Percentiles rank a stretch among this genome's conserved stretches.
phyloP scores from a whole-genome alignment of 2,329 filamentous ascomycete species.

The Phaeosphaeriaceae sp. region DNA sequence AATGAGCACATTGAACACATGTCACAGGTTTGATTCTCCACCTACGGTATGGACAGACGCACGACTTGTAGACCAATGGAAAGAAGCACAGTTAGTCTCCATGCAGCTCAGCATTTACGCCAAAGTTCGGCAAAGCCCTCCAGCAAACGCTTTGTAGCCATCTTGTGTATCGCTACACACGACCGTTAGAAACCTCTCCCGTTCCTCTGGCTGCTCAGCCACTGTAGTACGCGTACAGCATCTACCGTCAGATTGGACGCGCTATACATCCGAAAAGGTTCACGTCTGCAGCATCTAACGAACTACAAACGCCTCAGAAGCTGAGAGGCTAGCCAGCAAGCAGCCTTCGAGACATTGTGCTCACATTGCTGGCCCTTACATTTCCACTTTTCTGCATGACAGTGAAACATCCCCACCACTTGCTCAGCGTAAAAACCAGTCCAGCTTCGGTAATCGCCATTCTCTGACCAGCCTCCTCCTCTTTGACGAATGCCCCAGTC shows the following conservation, averaged over 20 bases:
- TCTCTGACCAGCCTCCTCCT: no score
- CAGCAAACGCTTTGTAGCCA: background rate
- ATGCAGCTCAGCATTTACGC: background rate
- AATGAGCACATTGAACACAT: background rate
- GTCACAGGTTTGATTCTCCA: background rate
- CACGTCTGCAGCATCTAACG: background rate
- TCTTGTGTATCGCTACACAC: background rate
- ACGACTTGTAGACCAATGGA: background rate
- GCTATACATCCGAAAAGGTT: background rate
- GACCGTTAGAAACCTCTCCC: background rate
- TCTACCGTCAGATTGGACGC: background rate
- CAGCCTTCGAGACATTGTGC: background rate
- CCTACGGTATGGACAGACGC: background rate
- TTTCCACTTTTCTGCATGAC: no score
- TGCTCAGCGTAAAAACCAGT: no score
- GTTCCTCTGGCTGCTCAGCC: background rate
- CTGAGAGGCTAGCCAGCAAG: no score
- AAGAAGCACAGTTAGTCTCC: background rate
- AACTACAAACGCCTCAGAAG: background rate
- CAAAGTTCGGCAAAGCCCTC: background rate
- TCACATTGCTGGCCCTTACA: background rate
- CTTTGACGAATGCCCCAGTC: no score
- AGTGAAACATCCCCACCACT: background rate
- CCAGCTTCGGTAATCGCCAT: no score
- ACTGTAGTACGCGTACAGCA: background rate